Conservation (phyloP, 1,284 basidiomycete species). For the Coniferiporia weirii region DNA sequence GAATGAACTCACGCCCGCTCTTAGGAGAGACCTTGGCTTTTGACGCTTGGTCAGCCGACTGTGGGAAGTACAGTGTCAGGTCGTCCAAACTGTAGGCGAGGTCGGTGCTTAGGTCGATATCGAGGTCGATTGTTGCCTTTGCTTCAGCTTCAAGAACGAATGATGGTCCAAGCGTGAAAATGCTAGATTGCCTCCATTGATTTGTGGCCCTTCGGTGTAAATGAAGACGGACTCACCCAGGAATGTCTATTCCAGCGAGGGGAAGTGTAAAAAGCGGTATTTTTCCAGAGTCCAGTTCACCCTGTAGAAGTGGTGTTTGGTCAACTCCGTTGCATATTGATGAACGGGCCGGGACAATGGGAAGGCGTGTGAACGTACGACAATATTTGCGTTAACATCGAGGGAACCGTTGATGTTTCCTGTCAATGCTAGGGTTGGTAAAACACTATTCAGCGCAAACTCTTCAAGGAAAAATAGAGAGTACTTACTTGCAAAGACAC, state of each 20-base stretch:
- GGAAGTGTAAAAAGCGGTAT: conserved; percentile 30
- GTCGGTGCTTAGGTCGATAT: conserved; percentile 2
- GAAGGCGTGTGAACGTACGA: neutral
- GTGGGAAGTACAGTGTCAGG: conserved; percentile 11
- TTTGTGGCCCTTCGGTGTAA: neutral
- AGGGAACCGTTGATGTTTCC: conserved; percentile 31
- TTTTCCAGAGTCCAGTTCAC: conserved; percentile 8
- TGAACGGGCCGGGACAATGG: neutral
- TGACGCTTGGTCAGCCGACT: neutral
- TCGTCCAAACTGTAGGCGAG: conserved; percentile 4
- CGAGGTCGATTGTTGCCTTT: conserved; percentile 15
- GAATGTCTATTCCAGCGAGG: conserved; percentile 39
- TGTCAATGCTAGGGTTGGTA: conserved; percentile 14
- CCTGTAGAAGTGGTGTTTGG: neutral
- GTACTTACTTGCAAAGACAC: conserved; percentile 25
- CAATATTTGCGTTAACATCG: conserved; percentile 29
- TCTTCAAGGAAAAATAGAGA: neutral
- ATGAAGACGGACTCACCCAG: conserved; percentile 26
- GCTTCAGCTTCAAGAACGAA: conserved; percentile 29
- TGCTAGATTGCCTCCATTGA: neutral
- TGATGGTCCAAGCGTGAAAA: conserved; percentile 27
- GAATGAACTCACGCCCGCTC: conserved; percentile 34
- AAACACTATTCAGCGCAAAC: neutral
- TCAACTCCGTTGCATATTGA: neutral
- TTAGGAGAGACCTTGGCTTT: conserved; percentile 23